Base-by-base conservation (phyloP, 2,329 filamentous ascomycete species). In the Lachnellula willkommii region DNA sequence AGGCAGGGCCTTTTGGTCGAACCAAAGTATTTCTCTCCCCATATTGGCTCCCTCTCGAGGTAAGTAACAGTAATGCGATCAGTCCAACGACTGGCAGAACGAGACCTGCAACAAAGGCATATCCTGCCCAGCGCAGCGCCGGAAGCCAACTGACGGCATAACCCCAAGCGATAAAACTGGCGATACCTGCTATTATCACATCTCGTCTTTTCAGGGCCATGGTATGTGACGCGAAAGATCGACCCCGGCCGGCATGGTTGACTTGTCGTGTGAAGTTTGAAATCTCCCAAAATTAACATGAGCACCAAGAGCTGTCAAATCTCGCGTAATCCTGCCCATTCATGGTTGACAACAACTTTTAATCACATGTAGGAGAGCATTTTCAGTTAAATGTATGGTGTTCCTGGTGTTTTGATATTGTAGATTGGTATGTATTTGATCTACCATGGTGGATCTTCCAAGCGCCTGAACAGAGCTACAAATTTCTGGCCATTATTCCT, bases 401-500 rank as follows among this genome's bases (percentile, higher is more conserved):
- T 7, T 42, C 28, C 20, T 50, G 35, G n/a, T 42, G n/a, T 40
- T 47, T 40, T 49, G 26, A 47, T 52, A n/a, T 36, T 22, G 22
- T 17, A 26, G 26, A 36, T 32, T 56, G 24, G 42, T 26, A 32
- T 35, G n/a, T 12, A 58, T 62, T 36, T 61, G 47, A 24, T 56
- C 55, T 79, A 83, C 85, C 87, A 88, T 80, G 66, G 62, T 50
- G 67, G 68, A 60, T 71, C 66, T 68, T 88, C 85, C 60, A 87
- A 74, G 60, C 94, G 84, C 68, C 88, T 81, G 71, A 94, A 99
- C 50, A 95, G 82, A 42, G 91, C 93, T 48, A 97, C 87, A 73
- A 88, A 95, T 74, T 97, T 99, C 69, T 84, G 82, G 0, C 94
- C 94, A 43, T 89, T 84, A 73, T 97, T 96, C 69, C 94, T 83